phyloP scores from a whole-genome alignment of 2,329 filamentous ascomycete genomes.

The Fusarium torulosum region DNA sequence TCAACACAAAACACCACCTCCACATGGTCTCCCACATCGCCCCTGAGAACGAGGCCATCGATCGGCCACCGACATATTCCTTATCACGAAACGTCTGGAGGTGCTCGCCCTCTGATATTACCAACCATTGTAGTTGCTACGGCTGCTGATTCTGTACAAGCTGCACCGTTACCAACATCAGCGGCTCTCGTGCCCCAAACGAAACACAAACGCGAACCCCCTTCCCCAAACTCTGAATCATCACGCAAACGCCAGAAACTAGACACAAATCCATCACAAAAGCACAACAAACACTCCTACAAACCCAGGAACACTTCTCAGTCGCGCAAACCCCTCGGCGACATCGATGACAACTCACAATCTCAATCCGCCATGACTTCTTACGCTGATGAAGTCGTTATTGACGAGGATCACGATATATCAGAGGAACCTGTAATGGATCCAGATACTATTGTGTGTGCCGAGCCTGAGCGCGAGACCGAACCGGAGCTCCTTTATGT shows the following conservation, averaged over 20 bases:
- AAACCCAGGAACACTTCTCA: not conserved
- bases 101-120: not conserved
- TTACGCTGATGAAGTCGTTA: not conserved
- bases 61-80: not conserved
- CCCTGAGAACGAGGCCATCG: constrained; percentile 12
- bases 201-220: constrained; percentile 12
- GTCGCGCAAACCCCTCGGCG: constrained; percentile 39
- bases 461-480: constrained; percentile 4
- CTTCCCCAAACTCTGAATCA: not conserved
- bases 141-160: constrained; percentile 24
- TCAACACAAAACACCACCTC: constrained; percentile 44
- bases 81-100: not conserved
- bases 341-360: constrained; percentile 45
- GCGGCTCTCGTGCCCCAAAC: not conserved
- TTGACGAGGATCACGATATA: not conserved
- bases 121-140: constrained; percentile 22
- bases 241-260: constrained; percentile 40
- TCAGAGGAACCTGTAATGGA: constrained; percentile 4
- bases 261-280: constrained; percentile 3
- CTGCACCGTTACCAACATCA: not conserved
- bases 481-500: not conserved
- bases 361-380: constrained; percentile 24
- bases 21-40: constrained; percentile 35
- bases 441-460: not conserved
- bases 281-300: not conserved